phyloP scores from a whole-genome alignment of 441 rosid genomes.

The Eruca vesicaria region DNA sequence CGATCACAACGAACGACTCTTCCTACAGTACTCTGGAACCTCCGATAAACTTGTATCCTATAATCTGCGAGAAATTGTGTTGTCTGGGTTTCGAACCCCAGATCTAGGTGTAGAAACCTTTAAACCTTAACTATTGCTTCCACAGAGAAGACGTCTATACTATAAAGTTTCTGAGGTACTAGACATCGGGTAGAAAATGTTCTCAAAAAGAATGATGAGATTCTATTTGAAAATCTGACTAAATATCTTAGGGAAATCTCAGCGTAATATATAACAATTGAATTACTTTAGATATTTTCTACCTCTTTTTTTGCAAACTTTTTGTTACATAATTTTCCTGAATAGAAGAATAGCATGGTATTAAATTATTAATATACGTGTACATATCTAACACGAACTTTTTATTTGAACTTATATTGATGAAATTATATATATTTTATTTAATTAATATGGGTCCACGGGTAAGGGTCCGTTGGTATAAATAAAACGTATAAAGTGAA shows the following conservation, averaged over 20 bases:
- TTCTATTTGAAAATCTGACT: background rate
- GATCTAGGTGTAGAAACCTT: too few species aligned
- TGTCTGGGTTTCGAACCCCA: too few species aligned
- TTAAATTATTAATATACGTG: background rate
- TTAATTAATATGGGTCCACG: constrained; percentile 19
- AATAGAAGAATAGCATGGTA: background rate
- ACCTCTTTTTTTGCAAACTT: background rate
- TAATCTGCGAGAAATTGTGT: too few species aligned
- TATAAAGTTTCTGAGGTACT: too few species aligned
- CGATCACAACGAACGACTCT: too few species aligned
- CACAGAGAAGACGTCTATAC: too few species aligned
- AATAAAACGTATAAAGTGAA: constrained; percentile 8
- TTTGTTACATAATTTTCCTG: background rate
- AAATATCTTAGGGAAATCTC: background rate
- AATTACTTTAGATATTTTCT: background rate
- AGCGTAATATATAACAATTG: background rate
- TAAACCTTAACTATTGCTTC: too few species aligned
- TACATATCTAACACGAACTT: background rate
- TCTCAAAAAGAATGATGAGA: too few species aligned
- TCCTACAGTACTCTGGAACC: too few species aligned
- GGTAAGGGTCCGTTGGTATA: constrained; percentile 10
- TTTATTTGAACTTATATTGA: background rate
- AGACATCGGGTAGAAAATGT: too few species aligned
- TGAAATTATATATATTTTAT: background rate
- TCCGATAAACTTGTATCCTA: too few species aligned